A percentile compares a stretch with the other conserved stretches of the same genome.
These are phyloP conservation scores for Tricholoma furcatifolium DNA, from an alignment of 768 basidiomycete genomes.

Conservation along the genomic window DNA sequence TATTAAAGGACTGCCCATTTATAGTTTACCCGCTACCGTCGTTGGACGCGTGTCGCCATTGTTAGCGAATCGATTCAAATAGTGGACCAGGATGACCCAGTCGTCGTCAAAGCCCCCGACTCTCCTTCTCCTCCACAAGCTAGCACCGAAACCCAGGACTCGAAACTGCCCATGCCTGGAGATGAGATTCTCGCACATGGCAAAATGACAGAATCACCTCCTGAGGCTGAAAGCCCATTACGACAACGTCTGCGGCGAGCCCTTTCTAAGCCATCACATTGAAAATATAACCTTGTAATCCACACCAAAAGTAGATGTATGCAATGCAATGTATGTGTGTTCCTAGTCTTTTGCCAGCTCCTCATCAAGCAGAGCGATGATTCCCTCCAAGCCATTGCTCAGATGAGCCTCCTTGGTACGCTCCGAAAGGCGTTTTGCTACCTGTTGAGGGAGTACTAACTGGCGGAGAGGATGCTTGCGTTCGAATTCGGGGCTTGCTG, in stretches of 20 bases:
- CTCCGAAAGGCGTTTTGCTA: slow-evolving; percentile 2
- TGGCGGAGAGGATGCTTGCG: slow-evolving; percentile 6
- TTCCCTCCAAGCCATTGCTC: slow-evolving; percentile 12
- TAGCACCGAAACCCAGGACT: not conserved
- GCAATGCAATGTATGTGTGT: not conserved
- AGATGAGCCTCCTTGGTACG: not conserved
- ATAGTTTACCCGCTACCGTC: slow-evolving; percentile 80
- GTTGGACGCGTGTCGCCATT: slow-evolving; percentile 85
- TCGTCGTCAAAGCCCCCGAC: slow-evolving; percentile 24
- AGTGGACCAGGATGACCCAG: slow-evolving; percentile 34
- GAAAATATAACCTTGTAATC: not conserved
- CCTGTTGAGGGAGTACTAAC: slow-evolving; percentile 3
- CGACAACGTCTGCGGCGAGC: slow-evolving; percentile 26
- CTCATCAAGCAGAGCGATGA: slow-evolving; percentile 16
- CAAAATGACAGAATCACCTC: slow-evolving; percentile 14
- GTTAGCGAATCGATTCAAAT: slow-evolving; percentile 70
- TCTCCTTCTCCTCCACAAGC: not conserved
- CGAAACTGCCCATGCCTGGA: not conserved
- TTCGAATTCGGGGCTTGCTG: not conserved
- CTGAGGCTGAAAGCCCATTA: slow-evolving; percentile 23
- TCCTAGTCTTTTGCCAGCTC: not conserved
- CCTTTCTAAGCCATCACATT: slow-evolving; percentile 21
- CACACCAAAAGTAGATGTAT: not conserved
- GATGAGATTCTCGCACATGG: slow-evolving; percentile 12
- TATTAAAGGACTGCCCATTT: not conserved